Percentiles rank a stretch among this genome's conserved stretches.
These are phyloP conservation scores for Gypsophila paniculata DNA, from an alignment of 179 eudicot species.

Conservation along the genomic window DNA sequence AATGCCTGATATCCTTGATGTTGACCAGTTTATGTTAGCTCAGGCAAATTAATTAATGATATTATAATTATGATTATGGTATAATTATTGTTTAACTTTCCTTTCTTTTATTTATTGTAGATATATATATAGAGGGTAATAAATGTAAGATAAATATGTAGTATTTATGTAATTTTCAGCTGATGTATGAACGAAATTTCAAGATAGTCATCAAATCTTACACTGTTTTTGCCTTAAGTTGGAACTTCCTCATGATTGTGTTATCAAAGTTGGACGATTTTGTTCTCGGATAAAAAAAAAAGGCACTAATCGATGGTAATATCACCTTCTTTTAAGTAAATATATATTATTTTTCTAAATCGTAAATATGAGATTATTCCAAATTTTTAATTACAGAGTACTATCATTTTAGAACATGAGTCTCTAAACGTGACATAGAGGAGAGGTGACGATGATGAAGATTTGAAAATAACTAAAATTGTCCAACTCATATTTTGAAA, in stretches of 20 bases:
- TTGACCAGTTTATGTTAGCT: constrained; percentile 45
- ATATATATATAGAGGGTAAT: constrained; percentile 24
- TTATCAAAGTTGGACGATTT: constrained; percentile 25
- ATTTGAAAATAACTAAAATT: too few species aligned
- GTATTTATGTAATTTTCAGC: constrained; percentile 30
- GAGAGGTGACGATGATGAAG: too few species aligned
- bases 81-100: not conserved
- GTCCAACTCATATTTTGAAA: too few species aligned
- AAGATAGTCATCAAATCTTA: constrained; percentile 31
- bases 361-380: too few species aligned
- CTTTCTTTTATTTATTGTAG: constrained; percentile 20
- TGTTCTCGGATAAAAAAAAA: not conserved
- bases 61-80: not conserved
- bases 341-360: too few species aligned
- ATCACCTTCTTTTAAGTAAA: too few species aligned
- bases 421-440: too few species aligned
- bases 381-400: too few species aligned
- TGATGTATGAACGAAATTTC: constrained; percentile 27
- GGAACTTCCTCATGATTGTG: constrained; percentile 28
- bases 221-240: constrained; percentile 23
- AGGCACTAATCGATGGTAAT: too few species aligned
- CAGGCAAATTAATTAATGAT: constrained; percentile 27
- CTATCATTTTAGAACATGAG: too few species aligned
- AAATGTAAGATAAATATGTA: constrained; percentile 8
- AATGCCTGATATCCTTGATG: constrained; percentile 55